These are phyloP conservation scores for Wallacemonas sp. DNA, from an alignment of 208 protist genomes.

Conservation along the genomic window DNA sequence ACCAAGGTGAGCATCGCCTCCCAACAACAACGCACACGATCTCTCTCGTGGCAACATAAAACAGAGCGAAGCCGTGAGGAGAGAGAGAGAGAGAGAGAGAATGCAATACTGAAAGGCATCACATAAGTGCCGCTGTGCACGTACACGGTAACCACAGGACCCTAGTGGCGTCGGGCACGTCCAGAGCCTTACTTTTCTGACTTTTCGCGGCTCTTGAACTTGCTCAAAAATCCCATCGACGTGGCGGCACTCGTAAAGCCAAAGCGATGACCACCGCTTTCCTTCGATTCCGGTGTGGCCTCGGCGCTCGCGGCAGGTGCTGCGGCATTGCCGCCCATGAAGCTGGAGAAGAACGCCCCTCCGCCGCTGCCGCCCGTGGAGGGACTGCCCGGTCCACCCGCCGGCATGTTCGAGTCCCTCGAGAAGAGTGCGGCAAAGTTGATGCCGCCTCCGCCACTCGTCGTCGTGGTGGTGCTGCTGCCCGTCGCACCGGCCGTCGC, in stretches of 20 bases:
- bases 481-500: neutral
- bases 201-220: conserved; percentile 66
- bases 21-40: too few species aligned
- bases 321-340: neutral
- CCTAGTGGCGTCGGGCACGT: too few species aligned
- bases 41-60: too few species aligned
- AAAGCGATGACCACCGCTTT: conserved; percentile 52
- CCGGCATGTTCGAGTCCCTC: conserved; percentile 28
- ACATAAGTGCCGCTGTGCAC: too few species aligned
- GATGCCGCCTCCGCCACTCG: conserved; percentile 27
- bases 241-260: conserved; percentile 64
- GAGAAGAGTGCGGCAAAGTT: conserved; percentile 60
- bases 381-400: neutral
- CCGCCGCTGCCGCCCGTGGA: conserved; percentile 13
- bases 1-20: too few species aligned
- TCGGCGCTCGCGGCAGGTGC: conserved; percentile 2
- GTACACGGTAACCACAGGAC: neutral
- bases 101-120: too few species aligned
- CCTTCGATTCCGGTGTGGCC: conserved; percentile 9
- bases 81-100: too few species aligned
- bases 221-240: conserved; percentile 69
- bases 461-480: neutral
- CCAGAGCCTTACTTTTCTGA: conserved; percentile 11
- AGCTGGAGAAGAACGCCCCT: neutral
- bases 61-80: too few species aligned